Conservation (phyloP, 257 asterid species). For the Agastache rugosa region DNA sequence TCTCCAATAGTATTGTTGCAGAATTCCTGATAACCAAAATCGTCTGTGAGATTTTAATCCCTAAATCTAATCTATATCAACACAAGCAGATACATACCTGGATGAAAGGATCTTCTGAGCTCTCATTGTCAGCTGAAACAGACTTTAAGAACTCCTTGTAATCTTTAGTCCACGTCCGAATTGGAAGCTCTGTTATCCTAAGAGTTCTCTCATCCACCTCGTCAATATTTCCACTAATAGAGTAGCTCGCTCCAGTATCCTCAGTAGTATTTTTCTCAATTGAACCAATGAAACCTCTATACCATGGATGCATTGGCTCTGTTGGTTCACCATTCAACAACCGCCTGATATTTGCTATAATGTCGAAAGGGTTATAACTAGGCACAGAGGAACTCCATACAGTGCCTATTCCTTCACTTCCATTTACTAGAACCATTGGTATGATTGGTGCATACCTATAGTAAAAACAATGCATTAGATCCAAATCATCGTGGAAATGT, state of each 20-base stretch:
- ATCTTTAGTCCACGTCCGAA: constrained; percentile 92
- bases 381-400: too few relatives aligned
- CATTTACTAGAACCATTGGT: too few relatives aligned
- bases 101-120: constrained; percentile 83
- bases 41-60: constrained; percentile 17
- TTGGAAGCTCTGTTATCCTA: too few relatives aligned
- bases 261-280: constrained; percentile 74
- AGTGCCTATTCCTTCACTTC: too few relatives aligned
- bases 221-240: constrained; percentile 71
- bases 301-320: constrained; percentile 99
- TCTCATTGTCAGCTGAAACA: constrained; percentile 66
- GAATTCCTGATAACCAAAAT: constrained; percentile 51
- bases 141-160: constrained; percentile 91
- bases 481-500: not conserved
- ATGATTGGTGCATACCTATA: too few relatives aligned
- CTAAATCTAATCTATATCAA: not conserved
- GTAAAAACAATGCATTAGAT: too few relatives aligned
- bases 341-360: too few relatives aligned
- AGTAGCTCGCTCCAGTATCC: constrained; percentile 68
- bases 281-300: constrained; percentile 79
- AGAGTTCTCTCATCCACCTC: constrained; percentile 70
- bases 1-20: constrained; percentile 68
- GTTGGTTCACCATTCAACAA: too few relatives aligned
- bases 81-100: constrained; percentile 51
- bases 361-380: too few relatives aligned